Conservation (phyloP, 768 basidiomycete species). For the Neoboletus magnificus region DNA sequence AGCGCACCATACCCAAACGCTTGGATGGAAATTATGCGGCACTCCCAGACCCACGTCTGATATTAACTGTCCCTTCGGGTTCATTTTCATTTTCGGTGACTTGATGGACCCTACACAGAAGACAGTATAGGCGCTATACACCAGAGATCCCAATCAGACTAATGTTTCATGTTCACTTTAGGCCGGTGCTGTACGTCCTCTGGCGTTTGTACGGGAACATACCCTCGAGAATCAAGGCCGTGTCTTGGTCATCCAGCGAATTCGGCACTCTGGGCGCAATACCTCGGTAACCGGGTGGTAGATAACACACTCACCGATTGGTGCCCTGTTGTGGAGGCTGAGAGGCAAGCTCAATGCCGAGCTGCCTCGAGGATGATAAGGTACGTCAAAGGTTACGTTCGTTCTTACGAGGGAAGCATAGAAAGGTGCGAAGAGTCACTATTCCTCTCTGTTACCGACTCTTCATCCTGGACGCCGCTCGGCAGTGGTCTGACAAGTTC, state of each 20-base stretch:
- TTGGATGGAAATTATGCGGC: not conserved
- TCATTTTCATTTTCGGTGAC: not conserved
- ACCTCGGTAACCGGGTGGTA: not conserved
- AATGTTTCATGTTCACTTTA: not conserved
- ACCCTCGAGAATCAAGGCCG: not conserved
- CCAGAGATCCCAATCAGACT: not conserved
- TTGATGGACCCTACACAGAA: not conserved
- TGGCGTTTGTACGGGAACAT: not conserved
- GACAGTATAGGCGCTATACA: not conserved
- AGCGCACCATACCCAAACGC: not conserved
- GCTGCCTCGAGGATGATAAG: slow-evolving; percentile 5
- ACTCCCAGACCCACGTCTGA: not conserved
- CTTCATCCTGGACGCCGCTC: not conserved
- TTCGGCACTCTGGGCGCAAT: not conserved
- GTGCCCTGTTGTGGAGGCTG: not conserved
- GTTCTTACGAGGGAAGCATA: not conserved
- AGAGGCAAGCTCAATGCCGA: not conserved
- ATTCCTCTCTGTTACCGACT: not conserved
- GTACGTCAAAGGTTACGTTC: not conserved
- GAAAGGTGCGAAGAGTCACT: not conserved
- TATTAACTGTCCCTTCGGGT: not conserved
- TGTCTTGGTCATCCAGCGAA: not conserved
- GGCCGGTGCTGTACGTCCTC: not conserved
- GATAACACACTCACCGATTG: not conserved
- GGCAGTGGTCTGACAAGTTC: not conserved